Conservation (phyloP, 768 basidiomycete genomes). For the Suillus paluster region DNA sequence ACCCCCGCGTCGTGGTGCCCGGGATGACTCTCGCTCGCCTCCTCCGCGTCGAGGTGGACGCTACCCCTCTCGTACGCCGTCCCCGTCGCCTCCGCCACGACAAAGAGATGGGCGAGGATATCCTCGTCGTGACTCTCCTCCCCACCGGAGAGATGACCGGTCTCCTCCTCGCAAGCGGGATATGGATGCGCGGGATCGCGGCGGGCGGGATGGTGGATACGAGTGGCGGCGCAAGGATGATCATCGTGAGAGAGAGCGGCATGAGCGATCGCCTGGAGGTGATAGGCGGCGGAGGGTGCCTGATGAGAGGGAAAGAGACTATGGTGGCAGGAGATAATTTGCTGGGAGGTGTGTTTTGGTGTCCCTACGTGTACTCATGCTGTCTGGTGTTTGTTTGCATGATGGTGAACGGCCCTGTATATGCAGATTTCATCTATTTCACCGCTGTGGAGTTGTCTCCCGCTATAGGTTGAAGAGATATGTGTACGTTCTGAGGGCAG, state of each 20-base stretch:
- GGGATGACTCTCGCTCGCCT: slow-evolving; percentile 39
- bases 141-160: slow-evolving; percentile 20
- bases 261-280: slow-evolving; percentile 29
- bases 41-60: slow-evolving; percentile 18
- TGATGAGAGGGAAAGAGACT: slow-evolving; percentile 30
- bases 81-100: slow-evolving; percentile 32
- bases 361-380: not conserved
- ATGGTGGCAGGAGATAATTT: slow-evolving; percentile 25
- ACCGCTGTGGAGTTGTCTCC: not conserved
- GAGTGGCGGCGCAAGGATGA: slow-evolving; percentile 32
- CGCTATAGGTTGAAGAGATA: not conserved
- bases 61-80: slow-evolving; percentile 24
- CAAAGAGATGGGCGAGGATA: slow-evolving; percentile 26
- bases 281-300: slow-evolving; percentile 26
- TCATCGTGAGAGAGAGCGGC: slow-evolving; percentile 21
- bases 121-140: slow-evolving; percentile 29
- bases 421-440: not conserved
- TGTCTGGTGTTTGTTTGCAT: not conserved
- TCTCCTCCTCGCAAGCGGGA: slow-evolving; percentile 28
- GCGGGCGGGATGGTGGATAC: slow-evolving; percentile 20
- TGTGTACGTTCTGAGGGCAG: not conserved
- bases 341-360: not conserved
- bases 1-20: slow-evolving; percentile 17
- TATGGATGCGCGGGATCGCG: slow-evolving; percentile 21
- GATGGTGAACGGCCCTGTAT: not conserved